Evolutionary conservation across 495 filamentous ascomycete genomes (phyloP), one percentile per base, ranked within the genome.

Genomic region (Choiromyces venosus): DNA sequence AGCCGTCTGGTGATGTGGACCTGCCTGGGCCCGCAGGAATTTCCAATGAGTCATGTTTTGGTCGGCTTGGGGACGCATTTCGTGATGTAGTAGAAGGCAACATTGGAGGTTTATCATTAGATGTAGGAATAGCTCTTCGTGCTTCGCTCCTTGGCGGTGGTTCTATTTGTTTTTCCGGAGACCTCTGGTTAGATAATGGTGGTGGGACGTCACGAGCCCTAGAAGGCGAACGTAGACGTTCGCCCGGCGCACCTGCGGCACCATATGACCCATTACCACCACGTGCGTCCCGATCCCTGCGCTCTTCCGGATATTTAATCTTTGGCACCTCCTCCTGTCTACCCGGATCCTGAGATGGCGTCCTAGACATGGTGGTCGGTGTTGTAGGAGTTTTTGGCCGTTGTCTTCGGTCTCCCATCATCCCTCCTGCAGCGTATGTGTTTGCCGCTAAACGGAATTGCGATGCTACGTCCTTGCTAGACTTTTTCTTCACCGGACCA

Each of bases 381-480:
- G 75, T 81, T 12, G 76, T 81, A 35, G 79, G 76, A 16, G 79
- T 81, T 46, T 79, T 80, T 25, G 78, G 78, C 19, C 70, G 71
- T 21, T 44, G 37, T n/a, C 64, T 71, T 25, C 38, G 72, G n/a
- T 39, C n/a, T 37, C 64, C 42, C 18, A 80, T 79, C 56, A 73
- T 52, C 21, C 75, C 74, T 21, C 69, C 73, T 56, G 89, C 90
- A 74, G 86, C 87, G 71, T 91, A 90, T n/a, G 93, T 89, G 40
- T 87, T 89, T 18, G 95, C 93, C 42, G 93, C 93, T 81, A 93
- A 93, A 78, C 91, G 90, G 73, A 97, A 89, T n/a, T 88, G 85
- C 42, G 89, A 89, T 37, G 91, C 92, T 76, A 95, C 76, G 37
- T 83, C 82, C 67, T 76, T 76, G 71, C 73, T 81, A 36, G 80